phyloP scores from a whole-genome alignment of 2,329 filamentous ascomycete genomes.

The Verticillium isaacii region DNA sequence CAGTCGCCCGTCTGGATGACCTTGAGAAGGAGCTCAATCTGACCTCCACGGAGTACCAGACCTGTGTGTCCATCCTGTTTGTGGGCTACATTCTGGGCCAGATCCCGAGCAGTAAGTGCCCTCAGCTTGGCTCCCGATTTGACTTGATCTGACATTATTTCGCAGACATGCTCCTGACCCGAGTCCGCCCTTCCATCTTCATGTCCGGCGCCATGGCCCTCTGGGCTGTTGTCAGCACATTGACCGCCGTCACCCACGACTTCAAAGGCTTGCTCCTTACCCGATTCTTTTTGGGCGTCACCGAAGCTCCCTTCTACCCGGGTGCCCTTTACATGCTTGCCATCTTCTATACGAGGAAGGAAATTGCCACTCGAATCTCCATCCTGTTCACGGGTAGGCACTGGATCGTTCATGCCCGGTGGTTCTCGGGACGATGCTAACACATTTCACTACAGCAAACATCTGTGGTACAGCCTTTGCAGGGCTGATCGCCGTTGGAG shows the following conservation, averaged over 20 bases:
- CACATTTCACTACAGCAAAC: slow-evolving; percentile 34
- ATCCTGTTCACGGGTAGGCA: slow-evolving; percentile 27
- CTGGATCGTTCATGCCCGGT: not conserved
- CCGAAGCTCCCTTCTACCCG: slow-evolving; percentile 20
- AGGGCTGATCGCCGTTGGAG: slow-evolving; percentile 13
- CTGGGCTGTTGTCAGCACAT: slow-evolving; percentile 8
- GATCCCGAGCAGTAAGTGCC: slow-evolving; percentile 24
- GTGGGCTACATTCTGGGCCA: slow-evolving; percentile 31
- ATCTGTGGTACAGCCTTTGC: slow-evolving; percentile 15
- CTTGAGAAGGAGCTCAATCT: slow-evolving; percentile 17
- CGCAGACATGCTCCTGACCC: slow-evolving; percentile 9
- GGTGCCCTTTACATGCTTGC: slow-evolving; percentile 13
- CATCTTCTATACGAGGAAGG: slow-evolving; percentile 33
- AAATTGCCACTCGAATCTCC: slow-evolving; percentile 30
- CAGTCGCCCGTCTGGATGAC: slow-evolving; percentile 22
- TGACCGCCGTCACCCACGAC: slow-evolving; percentile 22
- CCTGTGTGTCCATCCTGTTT: slow-evolving; percentile 29
- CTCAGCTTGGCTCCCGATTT: slow-evolving; percentile 5
- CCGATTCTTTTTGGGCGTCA: slow-evolving; percentile 28
- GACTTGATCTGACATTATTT: not conserved
- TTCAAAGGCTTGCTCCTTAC: slow-evolving; percentile 19
- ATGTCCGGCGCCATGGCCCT: slow-evolving; percentile 8
- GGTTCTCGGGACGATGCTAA: not conserved
- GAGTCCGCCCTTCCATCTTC: slow-evolving; percentile 5
- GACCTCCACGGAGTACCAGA: slow-evolving; percentile 24